A percentile compares a stretch with the other conserved stretches of the same genome.
phyloP scores from a whole-genome alignment of 495 filamentous ascomycete species.

The Diplogelasinospora grovesii region DNA sequence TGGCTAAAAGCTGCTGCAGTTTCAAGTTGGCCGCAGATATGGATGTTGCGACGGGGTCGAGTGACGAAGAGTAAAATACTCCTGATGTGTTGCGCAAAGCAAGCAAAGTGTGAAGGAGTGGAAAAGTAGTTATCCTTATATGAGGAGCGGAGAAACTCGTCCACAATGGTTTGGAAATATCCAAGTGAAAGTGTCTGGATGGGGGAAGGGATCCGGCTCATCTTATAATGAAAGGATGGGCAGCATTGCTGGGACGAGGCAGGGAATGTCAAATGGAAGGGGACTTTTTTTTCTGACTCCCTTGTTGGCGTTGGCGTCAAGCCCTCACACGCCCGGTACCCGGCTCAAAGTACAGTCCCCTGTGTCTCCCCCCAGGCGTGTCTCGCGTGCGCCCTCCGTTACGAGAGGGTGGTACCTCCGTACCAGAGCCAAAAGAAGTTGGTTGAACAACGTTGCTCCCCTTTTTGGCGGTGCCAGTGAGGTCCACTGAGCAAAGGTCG shows the following conservation, averaged over 20 bases:
- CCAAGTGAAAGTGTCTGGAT: conserved; percentile 17
- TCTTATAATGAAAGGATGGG: conserved; percentile 27
- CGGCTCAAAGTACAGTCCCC: conserved; percentile 18
- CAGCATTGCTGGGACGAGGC: conserved; percentile 15
- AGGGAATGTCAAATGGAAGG: conserved; percentile 21
- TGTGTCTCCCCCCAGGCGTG: conserved; percentile 6
- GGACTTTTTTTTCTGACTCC: conserved; percentile 16
- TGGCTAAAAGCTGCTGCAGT: neutral
- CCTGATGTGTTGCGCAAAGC: too few species aligned
- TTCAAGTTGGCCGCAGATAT: conserved; percentile 1
- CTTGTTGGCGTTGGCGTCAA: conserved; percentile 21
- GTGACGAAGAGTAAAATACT: conserved; percentile 1
- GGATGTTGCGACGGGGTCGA: conserved; percentile 6
- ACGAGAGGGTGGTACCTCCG: conserved; percentile 10
- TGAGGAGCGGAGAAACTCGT: too few species aligned
- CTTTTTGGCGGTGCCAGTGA: conserved; percentile 11
- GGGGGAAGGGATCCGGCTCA: conserved; percentile 21
- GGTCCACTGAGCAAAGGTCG: conserved; percentile 6
- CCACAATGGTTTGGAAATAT: conserved; percentile 18
- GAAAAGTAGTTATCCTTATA: too few species aligned
- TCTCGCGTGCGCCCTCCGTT: conserved; percentile 20
- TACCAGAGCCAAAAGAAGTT: conserved; percentile 4
- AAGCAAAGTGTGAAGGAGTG: too few species aligned
- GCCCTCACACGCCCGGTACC: conserved; percentile 19
- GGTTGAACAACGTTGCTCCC: conserved; percentile 10